Evolutionary conservation across 495 filamentous ascomycete species (phyloP).

Genomic region (Trichoderma erinaceum): DNA sequence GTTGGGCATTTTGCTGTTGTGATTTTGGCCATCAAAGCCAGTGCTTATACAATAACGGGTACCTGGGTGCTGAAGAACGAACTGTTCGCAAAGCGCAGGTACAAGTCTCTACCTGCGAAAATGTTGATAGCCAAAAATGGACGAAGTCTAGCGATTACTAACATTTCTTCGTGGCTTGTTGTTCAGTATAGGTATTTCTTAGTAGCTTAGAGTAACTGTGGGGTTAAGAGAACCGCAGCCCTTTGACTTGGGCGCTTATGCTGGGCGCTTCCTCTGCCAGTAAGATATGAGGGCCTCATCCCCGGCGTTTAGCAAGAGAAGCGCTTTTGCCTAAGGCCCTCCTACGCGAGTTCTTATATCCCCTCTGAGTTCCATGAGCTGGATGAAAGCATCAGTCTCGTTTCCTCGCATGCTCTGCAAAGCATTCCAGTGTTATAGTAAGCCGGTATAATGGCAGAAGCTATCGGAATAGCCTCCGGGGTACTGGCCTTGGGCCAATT

Average conservation of each 20-base stretch:
- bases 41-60: no score
- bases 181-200: no score
- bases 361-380: background rate
- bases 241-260: background rate
- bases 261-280: background rate
- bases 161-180: no score
- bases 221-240: no score
- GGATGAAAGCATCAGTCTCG: background rate
- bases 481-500: constrained; percentile 22
- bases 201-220: no score
- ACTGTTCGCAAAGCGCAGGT: no score
- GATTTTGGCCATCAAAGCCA: no score
- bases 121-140: no score
- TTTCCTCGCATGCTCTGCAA: background rate
- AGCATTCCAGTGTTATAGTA: background rate
- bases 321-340: background rate
- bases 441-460: background rate
- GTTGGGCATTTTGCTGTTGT: no score
- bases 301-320: background rate
- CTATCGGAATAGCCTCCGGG: constrained; percentile 1
- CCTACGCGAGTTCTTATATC: background rate
- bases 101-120: no score
- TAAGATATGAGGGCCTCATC: background rate
- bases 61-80: no score
- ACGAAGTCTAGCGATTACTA: no score